Evolutionary conservation across 768 basidiomycete species (phyloP).

Genomic region (Xerocomellus amylosporus): DNA sequence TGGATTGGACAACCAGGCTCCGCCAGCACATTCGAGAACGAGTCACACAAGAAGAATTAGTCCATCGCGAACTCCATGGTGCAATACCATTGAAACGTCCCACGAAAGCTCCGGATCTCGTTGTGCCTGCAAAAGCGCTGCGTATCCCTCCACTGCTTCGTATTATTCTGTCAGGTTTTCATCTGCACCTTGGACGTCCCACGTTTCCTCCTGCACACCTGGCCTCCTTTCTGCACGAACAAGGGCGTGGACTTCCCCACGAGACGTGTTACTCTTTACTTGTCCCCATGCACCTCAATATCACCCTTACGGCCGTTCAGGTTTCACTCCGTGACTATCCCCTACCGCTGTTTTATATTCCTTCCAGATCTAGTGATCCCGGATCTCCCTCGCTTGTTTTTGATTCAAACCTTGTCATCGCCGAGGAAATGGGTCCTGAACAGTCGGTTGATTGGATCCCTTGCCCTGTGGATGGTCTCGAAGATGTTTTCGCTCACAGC

Average conservation of each 20-base stretch:
- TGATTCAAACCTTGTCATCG: constrained; percentile 77
- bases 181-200: constrained; percentile 54
- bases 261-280: constrained; percentile 76
- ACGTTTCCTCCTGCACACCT: constrained; percentile 56
- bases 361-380: constrained; percentile 38
- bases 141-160: constrained; percentile 69
- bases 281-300: constrained; percentile 75
- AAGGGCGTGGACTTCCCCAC: constrained; percentile 65
- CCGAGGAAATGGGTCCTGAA: constrained; percentile 77
- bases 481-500: constrained; percentile 50
- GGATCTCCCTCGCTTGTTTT: constrained; percentile 54
- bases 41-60: constrained; percentile 45
- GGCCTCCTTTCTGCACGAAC: constrained; percentile 60
- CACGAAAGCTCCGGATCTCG: constrained; percentile 42
- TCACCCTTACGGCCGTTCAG: constrained; percentile 59
- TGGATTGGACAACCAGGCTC: constrained; percentile 68
- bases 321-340: constrained; percentile 84
- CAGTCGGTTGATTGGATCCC: constrained; percentile 70
- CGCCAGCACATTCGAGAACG: constrained; percentile 46
- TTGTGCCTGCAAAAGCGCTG: constrained; percentile 35
- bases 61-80: constrained; percentile 47
- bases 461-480: constrained; percentile 58
- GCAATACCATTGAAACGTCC: constrained; percentile 29
- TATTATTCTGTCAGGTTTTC: constrained; percentile 55
- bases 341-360: constrained; percentile 76